A percentile compares a stretch with the other conserved stretches of the same genome.
These are phyloP conservation scores for Lumnitzera littorea DNA, from an alignment of 345 rosid genomes.

Conservation along the genomic window DNA sequence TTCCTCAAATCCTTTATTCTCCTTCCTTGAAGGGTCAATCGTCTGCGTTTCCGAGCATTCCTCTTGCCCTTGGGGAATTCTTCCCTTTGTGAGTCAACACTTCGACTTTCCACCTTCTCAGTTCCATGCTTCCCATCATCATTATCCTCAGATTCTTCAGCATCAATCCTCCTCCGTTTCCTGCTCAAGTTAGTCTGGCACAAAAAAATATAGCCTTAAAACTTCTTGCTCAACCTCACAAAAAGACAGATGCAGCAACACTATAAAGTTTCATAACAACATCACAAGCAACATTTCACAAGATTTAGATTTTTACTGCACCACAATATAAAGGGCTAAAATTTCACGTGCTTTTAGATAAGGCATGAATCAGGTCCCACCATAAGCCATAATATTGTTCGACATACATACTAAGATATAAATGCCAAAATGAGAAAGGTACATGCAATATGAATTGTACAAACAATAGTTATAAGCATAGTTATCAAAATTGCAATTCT, in stretches of 20 bases:
- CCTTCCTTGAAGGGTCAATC: constrained; percentile 71
- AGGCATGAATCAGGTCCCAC: too few species aligned
- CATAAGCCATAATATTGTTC: too few species aligned
- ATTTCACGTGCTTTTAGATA: too few species aligned
- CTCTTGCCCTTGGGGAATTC: constrained; percentile 93
- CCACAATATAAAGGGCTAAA: too few species aligned
- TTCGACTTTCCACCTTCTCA: constrained; percentile 35
- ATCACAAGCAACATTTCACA: too few species aligned
- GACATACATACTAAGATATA: too few species aligned
- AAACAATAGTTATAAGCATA: too few species aligned
- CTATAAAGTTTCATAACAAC: not conserved
- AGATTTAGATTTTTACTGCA: too few species aligned
- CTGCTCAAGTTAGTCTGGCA: constrained; percentile 75
- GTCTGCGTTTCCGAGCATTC: constrained; percentile 78
- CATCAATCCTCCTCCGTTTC: constrained; percentile 74
- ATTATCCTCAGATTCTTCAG: constrained; percentile 55
- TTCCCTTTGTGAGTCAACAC: constrained; percentile 61
- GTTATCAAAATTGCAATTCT: too few species aligned
- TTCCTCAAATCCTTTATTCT: constrained; percentile 60
- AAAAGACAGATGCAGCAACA: not conserved
- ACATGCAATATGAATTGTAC: too few species aligned
- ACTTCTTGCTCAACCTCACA: not conserved
- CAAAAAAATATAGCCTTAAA: not conserved
- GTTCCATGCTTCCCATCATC: constrained; percentile 42
- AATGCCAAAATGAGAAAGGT: too few species aligned